Base-by-base conservation (phyloP, 306 rosid species). In the Vachellia pachyceras region DNA sequence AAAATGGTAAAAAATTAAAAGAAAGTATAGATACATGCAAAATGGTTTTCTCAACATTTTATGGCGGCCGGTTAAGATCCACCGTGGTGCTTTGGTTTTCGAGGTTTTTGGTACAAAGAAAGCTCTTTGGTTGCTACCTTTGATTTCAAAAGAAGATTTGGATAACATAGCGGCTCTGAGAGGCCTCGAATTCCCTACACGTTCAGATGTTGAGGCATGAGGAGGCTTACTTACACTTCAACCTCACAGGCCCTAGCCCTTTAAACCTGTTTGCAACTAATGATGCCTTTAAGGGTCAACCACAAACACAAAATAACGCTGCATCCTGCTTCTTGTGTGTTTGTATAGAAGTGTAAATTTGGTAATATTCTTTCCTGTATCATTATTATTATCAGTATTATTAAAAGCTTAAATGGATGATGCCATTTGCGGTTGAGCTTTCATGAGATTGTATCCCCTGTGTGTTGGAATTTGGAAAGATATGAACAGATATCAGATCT, bases 81-180 rank as follows among this genome's bases (percentile, higher is more conserved):
- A 42, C 33, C 69, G 54, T 36, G 23, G 54, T 66, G 20, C 29
- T 41, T 74, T 64, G 49, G 14, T 65, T 61, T 68, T 54, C 37
- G 50, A 92, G 98, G 98, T 93, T 76, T 92, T 95, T 35, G 98
- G 97, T 82, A 84, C 88, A 45, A 95, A 93, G 88, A 93, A 91
- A 93, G 79, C 89, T 67, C 86, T 95, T 5, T 92, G 98, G 98
- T 73, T 91, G 79, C 64, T 95, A 10, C 97, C 98, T 5, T 29
- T 93, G 86, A 88, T 90, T 77, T 86, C 97, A 36, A 86, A 88
- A 63, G 94, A 92, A 72, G 97, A 95, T 86, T 70, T 92, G 77
- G 95, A 90, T 77, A 89, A 83, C 84, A 77, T 89, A 79, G 88
- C 97, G 72, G 92, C 97, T 50, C 92, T 92, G 46, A 88, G 83